Conservation (phyloP, 495 filamentous ascomycete genomes). For the Penicillium alfredii region DNA sequence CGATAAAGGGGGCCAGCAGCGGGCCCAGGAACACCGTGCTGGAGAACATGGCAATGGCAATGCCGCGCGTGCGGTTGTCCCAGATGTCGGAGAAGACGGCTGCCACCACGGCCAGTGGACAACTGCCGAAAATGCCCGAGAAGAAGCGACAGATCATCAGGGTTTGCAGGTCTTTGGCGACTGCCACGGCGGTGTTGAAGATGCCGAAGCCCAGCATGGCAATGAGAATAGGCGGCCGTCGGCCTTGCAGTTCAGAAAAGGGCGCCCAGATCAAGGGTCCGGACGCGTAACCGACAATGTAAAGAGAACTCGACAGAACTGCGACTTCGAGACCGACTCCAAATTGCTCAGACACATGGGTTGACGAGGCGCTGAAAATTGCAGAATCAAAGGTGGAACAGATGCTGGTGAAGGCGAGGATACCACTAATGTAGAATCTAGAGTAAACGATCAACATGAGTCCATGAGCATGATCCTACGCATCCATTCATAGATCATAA, state of each 20-base stretch:
- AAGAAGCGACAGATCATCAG: conserved; percentile 66
- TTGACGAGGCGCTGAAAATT: conserved; percentile 24
- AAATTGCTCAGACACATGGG: conserved; percentile 33
- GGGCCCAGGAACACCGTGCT: conserved; percentile 83
- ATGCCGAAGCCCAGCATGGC: conserved; percentile 43
- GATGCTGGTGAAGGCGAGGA: conserved; percentile 35
- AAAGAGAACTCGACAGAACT: conserved; percentile 51
- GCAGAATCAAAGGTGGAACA: conserved; percentile 37
- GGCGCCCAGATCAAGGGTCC: conserved; percentile 62
- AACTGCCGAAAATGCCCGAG: conserved; percentile 56
- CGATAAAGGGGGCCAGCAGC: conserved; percentile 76
- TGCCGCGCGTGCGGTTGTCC: conserved; percentile 67
- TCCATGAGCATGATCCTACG: background rate
- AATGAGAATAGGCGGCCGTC: conserved; percentile 52
- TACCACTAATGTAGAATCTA: conserved; percentile 26
- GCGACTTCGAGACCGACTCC: conserved; percentile 47
- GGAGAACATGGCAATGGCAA: conserved; percentile 65
- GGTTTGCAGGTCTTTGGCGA: conserved; percentile 60
- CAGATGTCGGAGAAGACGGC: conserved; percentile 91
- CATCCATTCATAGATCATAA: too few relatives aligned
- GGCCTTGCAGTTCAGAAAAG: conserved; percentile 56
- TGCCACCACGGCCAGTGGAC: conserved; percentile 77
- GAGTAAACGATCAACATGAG: background rate
- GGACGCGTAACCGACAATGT: conserved; percentile 53
- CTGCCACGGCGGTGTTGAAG: conserved; percentile 56